phyloP scores from a whole-genome alignment of 192 early-diverging fungal genomes.

The Backusella australiensis region DNA sequence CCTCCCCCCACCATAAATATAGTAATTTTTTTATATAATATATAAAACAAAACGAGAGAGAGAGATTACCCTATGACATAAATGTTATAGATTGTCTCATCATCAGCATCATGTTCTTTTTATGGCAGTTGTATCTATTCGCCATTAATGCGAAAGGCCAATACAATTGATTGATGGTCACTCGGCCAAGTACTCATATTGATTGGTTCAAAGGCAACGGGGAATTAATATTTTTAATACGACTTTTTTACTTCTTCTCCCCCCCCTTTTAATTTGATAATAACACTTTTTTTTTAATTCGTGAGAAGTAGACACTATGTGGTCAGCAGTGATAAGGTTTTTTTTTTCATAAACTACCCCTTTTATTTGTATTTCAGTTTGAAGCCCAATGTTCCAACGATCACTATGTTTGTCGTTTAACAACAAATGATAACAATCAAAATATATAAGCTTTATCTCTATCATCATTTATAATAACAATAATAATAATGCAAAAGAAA shows the following conservation, averaged over 20 bases:
- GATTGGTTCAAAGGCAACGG: not conserved
- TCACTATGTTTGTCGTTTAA: not conserved
- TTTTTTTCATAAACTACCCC: not conserved
- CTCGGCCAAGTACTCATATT: not conserved
- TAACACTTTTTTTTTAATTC: not conserved
- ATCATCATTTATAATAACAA: not conserved
- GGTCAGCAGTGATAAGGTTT: not conserved
- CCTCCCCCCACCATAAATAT: not conserved
- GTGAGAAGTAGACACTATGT: not conserved
- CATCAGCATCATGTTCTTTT: not conserved
- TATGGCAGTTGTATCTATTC: not conserved
- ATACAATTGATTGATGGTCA: not conserved
- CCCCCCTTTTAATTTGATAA: not conserved
- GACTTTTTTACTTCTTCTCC: not conserved
- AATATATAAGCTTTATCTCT: not conserved
- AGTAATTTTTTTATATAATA: not conserved
- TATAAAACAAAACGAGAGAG: not conserved
- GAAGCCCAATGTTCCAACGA: not conserved
- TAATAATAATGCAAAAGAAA: not conserved
- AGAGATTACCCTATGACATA: not conserved
- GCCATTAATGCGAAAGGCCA: not conserved
- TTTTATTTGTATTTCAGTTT: constrained; percentile 1
- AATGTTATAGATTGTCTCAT: not conserved
- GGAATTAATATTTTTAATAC: not conserved
- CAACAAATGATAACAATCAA: not conserved